Evolutionary conservation across 2,329 filamentous ascomycete genomes (phyloP), one percentile per base, ranked within the genome.

Genomic region (Diaporthe citrichinensis): DNA sequence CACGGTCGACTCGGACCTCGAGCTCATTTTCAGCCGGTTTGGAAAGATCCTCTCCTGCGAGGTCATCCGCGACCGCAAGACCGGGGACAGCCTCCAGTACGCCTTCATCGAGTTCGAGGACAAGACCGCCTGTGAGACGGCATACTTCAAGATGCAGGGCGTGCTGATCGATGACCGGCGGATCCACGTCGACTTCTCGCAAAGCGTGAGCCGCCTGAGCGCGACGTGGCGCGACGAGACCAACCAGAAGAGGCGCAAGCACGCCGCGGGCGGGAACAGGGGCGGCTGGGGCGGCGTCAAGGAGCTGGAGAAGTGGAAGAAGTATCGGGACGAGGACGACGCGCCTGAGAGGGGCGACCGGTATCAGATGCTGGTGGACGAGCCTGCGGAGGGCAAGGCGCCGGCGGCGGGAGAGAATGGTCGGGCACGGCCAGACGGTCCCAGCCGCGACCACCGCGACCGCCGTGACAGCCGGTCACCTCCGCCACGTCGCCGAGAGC

Each of bases 141-240:
- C 97, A 3, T 99, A 98, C 82, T 97, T 97, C 87, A 99, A 99
- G 86, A 99, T 99, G 97, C 95, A 99, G 83, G 95, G 94, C 2
- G 96, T 98, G 2, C 87, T 99, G 73, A 98, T 99, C 78, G 97
- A 99, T 81, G 97, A 99, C 80, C 94, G 98, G 78, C 93, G 97
- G 57, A 99, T 99, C 78, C 97, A 99, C 82, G 97, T 99, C 74
- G 97, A 99, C 85, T 99, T 99, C 84, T 98, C 96, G 15, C 97
- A 99, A 86, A 98, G 95, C 82, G 97, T 96, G 77, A 91, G 92
- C 77, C 96, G 95, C 82, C 86, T 99, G 10, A 97, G 95, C 61
- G 95, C 98, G 77, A 92, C 93, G 23, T 99, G 97, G 97, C 91
- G 97, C 77, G 93, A 92, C 76, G 93, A 93, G 57, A 95, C 96